A percentile compares a stretch with the other conserved stretches of the same genome.
Evolutionary conservation across 1,284 basidiomycete genomes (phyloP).

Genomic region (Cutaneotrichosporon mucoides): DNA sequence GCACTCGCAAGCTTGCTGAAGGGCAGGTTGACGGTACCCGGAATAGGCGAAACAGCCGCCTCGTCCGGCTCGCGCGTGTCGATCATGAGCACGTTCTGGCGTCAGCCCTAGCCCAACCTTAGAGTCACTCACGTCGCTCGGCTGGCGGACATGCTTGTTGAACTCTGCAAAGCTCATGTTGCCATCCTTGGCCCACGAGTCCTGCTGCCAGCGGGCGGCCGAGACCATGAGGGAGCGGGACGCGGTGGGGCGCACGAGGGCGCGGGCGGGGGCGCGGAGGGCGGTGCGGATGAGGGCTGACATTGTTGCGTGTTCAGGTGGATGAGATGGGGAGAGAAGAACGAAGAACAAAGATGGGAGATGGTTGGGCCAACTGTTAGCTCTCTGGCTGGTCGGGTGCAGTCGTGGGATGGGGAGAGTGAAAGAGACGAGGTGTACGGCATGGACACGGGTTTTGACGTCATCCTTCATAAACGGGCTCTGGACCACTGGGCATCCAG

Average conservation of each 20-base stretch:
- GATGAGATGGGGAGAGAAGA: not conserved
- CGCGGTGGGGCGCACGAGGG: not conserved
- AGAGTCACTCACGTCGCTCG: conserved; percentile 59
- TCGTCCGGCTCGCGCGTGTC: conserved; percentile 87
- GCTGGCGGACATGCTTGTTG: conserved; percentile 69
- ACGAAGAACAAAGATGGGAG: not conserved
- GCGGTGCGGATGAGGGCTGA: not conserved
- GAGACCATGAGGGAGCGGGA: not conserved
- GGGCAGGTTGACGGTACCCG: conserved; percentile 87
- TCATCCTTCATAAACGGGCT: too few species aligned
- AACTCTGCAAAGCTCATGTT: conserved; percentile 70
- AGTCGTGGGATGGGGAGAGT: too few species aligned
- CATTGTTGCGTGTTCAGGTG: not conserved
- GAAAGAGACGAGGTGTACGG: too few species aligned
- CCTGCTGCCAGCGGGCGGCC: not conserved
- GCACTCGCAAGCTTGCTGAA: conserved; percentile 68
- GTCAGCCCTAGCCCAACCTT: not conserved
- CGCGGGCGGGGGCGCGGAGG: not conserved
- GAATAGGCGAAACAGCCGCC: conserved; percentile 84
- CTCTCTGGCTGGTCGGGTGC: too few species aligned
- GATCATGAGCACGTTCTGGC: conserved; percentile 10
- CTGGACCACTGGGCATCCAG: too few species aligned
- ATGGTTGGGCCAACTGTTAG: not conserved
- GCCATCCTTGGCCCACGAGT: conserved; percentile 29
- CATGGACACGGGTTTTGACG: too few species aligned